A percentile compares a stretch with the other conserved stretches of the same genome.
phyloP scores from a whole-genome alignment of 2,329 filamentous ascomycete genomes.

The Ophiostoma piceae region DNA sequence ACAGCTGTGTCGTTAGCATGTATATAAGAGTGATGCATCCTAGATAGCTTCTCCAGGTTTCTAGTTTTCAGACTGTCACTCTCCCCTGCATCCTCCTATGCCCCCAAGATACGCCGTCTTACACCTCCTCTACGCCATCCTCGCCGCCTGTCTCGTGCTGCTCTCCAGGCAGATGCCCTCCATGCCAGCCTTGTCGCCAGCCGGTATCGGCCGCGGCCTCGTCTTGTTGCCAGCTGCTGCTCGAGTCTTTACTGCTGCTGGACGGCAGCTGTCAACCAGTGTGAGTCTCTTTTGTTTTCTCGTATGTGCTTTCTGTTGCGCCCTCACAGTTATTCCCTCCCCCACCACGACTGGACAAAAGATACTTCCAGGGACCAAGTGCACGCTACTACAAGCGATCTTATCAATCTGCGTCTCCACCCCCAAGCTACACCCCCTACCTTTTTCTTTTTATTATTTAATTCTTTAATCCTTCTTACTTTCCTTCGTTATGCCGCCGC shows the following conservation, averaged over 20 bases:
- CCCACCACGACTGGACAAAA: background rate
- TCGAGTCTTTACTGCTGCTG: background rate
- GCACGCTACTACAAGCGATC: background rate
- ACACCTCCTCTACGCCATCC: background rate
- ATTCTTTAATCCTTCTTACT: background rate
- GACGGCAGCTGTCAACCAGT: background rate
- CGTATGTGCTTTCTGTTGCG: too few relatives aligned
- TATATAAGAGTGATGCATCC: background rate
- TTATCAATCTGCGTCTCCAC: constrained; percentile 16
- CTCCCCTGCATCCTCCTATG: background rate
- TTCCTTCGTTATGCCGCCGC: background rate
- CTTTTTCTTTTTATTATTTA: background rate
- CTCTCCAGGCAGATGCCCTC: background rate
- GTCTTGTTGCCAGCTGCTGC: background rate
- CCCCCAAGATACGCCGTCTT: background rate
- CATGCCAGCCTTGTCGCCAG: background rate
- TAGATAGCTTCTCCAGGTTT: background rate
- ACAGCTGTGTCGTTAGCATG: background rate
- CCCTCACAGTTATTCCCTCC: background rate
- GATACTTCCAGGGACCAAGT: background rate
- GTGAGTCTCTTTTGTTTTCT: background rate
- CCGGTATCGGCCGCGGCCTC: background rate
- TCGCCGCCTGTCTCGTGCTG: background rate
- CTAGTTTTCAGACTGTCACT: background rate
- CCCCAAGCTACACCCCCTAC: constrained; percentile 4